These are phyloP conservation scores for Massariosphaeria phaeospora DNA, from an alignment of 495 filamentous ascomycete genomes.

Conservation along the genomic window DNA sequence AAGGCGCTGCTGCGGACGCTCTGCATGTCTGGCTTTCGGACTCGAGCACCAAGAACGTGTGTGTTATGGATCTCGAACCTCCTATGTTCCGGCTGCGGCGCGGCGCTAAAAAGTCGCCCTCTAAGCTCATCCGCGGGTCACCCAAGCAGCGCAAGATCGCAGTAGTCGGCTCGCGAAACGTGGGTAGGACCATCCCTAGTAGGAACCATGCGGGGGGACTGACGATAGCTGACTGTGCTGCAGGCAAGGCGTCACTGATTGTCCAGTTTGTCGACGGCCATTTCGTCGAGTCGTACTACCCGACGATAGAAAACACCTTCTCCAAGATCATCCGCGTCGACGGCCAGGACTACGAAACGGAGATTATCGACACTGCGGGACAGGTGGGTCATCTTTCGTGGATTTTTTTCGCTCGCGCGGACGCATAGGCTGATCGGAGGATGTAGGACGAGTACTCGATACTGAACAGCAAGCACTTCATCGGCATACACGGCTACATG, in stretches of 20 bases:
- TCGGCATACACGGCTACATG: conserved; percentile 98
- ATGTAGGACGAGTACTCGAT: conserved; percentile 94
- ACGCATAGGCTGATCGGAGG: conserved; percentile 14
- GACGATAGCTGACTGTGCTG: not conserved
- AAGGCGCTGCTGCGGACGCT: no score
- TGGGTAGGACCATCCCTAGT: conserved; percentile 49
- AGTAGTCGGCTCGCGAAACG: conserved; percentile 93
- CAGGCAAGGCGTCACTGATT: conserved; percentile 95
- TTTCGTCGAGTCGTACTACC: conserved; percentile 98
- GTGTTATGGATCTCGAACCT: no score
- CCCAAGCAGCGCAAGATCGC: conserved; percentile 99
- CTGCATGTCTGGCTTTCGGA: no score
- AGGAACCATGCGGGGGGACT: not conserved
- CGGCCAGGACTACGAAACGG: conserved; percentile 87
- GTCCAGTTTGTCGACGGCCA: conserved; percentile 97
- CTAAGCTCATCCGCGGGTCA: no score
- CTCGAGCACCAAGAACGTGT: no score
- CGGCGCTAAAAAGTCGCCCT: no score
- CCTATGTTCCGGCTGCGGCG: no score
- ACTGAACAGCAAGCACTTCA: conserved; percentile 96
- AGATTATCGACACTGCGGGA: conserved; percentile 97
- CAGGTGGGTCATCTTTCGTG: conserved; percentile 70
- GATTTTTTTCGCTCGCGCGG: conserved; percentile 4
- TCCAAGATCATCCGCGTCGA: conserved; percentile 88
- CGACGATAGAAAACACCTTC: conserved; percentile 98